Conservation (phyloP, 306 rosid genomes). For the Oemleria cerasiformis region DNA sequence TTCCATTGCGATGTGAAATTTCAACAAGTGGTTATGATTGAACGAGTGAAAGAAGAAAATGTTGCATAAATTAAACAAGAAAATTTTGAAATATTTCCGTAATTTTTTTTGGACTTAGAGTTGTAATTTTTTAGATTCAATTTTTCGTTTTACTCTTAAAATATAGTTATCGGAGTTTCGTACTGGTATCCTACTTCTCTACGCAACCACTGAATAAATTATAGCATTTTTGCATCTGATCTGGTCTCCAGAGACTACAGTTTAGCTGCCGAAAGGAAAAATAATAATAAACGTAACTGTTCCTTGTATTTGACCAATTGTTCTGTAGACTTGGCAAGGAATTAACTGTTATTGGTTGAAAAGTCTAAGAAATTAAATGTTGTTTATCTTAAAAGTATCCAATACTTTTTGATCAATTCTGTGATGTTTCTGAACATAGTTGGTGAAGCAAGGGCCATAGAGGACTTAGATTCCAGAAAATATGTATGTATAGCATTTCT, state of each 20-base stretch:
- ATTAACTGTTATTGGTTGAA: slow-evolving; percentile 24
- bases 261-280: slow-evolving; percentile 1
- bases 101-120: background rate
- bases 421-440: background rate
- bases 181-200: background rate
- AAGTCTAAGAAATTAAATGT: background rate
- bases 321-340: background rate
- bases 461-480: slow-evolving; percentile 17
- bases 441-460: slow-evolving; percentile 14
- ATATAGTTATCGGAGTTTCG: background rate
- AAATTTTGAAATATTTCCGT: background rate
- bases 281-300: background rate
- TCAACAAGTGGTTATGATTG: background rate
- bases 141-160: background rate
- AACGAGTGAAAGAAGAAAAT: slow-evolving; percentile 7
- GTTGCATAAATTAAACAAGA: background rate
- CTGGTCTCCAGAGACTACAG: background rate
- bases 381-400: background rate
- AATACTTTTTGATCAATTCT: background rate
- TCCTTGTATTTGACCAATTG: slow-evolving; percentile 19
- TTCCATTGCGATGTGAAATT: background rate
- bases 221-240: background rate
- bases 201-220: background rate
- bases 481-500: background rate
- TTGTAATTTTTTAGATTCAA: background rate